Evolutionary conservation across 2,329 filamentous ascomycete genomes (phyloP), one percentile per base, ranked within the genome.

Genomic region (Monosporascus sp.): DNA sequence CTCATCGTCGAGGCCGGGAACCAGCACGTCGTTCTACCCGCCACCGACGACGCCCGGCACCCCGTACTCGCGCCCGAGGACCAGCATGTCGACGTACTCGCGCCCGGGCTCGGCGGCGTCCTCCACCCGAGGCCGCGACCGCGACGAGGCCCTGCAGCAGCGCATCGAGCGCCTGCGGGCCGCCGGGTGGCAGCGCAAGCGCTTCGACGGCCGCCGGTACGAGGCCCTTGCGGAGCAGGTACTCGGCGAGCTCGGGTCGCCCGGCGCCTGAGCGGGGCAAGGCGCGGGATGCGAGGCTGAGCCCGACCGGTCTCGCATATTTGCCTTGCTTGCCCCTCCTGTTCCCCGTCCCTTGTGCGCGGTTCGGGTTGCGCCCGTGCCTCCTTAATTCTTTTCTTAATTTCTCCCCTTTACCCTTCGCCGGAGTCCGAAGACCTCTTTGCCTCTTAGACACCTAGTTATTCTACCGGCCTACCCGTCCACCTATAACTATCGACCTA

Each of bases 91-190:
- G 31, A 2, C 31, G 5, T 50, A 54, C 45, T 46, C 22, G 25
- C 53, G 56, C 17, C 54, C 56, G 45, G 53, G 56, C 20, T 55
- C 56, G 22, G 53, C 51, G 3, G 56, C 60, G 14, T 58, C 59
- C 14, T 47, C 50, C 6, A 41, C 53, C 36, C 50, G 53, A 17
- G 53, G 53, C 8, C 54, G 54, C n/a, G 50, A 62, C 11, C 51
- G 52, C n/a, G 64, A 62, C 50, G 60, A 60, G 49, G 57, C 50
- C 17, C 67, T 81, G 3, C 70, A 73, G 54, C 72, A 76, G 7
- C 74, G 81, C 24, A 82, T 84, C 57, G 78, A 81, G 66, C 72
- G 76, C 9, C 67, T 85, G 11, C 75, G 79, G 20, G 74, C 74
- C n/a, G 72, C 62, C 49, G 80, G 80, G 2, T 84, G 81, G 81